Conservation (phyloP, 177 flowering plant genomes). For the Vitis hybrid region DNA sequence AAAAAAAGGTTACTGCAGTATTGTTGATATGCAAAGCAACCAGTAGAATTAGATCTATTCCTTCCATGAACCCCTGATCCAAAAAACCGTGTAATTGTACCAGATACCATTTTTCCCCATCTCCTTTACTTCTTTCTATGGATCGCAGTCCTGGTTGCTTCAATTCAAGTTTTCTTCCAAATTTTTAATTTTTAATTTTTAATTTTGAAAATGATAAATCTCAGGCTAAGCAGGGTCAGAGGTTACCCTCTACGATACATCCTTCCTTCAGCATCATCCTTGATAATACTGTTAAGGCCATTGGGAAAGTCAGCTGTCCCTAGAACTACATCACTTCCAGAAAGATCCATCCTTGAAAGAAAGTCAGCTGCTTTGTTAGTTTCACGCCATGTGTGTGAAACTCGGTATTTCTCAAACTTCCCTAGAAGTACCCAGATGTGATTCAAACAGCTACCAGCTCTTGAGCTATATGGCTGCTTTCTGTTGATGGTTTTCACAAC, state of each 20-base stretch:
- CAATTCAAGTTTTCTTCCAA: too few species aligned
- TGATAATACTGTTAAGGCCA: slow-evolving; percentile 28
- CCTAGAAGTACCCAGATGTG: slow-evolving; percentile 27
- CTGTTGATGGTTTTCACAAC: slow-evolving; percentile 38
- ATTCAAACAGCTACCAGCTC: slow-evolving; percentile 25
- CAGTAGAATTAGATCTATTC: too few species aligned
- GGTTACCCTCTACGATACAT: slow-evolving; percentile 12
- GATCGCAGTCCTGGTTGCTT: too few species aligned
- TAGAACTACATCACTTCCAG: slow-evolving; percentile 29
- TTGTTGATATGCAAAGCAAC: too few species aligned
- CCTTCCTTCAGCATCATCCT: slow-evolving; percentile 39
- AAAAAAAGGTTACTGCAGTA: too few species aligned
- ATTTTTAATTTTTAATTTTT: too few species aligned
- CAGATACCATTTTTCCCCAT: too few species aligned
- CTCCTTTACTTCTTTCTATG: too few species aligned
- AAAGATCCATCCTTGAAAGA: slow-evolving; percentile 32
- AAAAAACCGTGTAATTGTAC: too few species aligned
- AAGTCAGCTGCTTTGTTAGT: slow-evolving; percentile 41
- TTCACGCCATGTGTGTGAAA: slow-evolving; percentile 43
- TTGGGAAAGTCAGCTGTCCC: slow-evolving; percentile 33
- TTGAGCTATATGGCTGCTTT: slow-evolving; percentile 16
- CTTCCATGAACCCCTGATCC: too few species aligned
- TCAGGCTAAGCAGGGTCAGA: too few species aligned
- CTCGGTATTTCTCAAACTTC: slow-evolving; percentile 24
- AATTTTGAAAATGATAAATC: too few species aligned